Conservation (phyloP, 2,329 filamentous ascomycete genomes). For the Xenosphaeropsis pyriputrescens region DNA sequence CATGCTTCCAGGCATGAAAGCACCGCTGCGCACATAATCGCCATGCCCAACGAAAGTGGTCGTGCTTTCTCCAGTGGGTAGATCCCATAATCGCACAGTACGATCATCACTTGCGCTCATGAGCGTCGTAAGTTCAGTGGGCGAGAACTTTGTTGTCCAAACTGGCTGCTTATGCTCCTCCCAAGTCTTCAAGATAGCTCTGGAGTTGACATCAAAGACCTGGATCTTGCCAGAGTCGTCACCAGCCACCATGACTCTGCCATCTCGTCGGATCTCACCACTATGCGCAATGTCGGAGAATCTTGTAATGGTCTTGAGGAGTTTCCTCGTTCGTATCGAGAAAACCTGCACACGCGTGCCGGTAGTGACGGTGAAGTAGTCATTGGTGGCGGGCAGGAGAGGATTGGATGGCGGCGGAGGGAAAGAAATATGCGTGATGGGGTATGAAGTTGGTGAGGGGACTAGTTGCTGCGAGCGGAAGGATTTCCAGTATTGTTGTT, state of each 20-base stretch:
- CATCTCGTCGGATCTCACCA: constrained; percentile 79
- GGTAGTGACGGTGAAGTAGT: constrained; percentile 86
- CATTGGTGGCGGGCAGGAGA: constrained; percentile 31
- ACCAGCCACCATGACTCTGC: constrained; percentile 76
- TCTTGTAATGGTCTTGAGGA: constrained; percentile 84
- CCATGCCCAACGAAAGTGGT: constrained; percentile 73
- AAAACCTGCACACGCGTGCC: constrained; percentile 88
- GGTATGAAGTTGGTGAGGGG: constrained; percentile 78
- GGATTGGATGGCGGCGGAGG: constrained; percentile 30
- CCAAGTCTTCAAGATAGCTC: constrained; percentile 93
- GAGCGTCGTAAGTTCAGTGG: constrained; percentile 68
- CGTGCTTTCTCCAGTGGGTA: constrained; percentile 64
- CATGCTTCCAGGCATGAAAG: constrained; percentile 63
- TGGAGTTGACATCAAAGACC: constrained; percentile 81
- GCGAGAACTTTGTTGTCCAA: constrained; percentile 86
- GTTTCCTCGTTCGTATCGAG: constrained; percentile 80
- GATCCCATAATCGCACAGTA: constrained; percentile 87
- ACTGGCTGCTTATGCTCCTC: constrained; percentile 86
- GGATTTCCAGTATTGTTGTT: constrained; percentile 91
- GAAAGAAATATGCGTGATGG: constrained; percentile 80
- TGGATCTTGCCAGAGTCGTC: constrained; percentile 88
- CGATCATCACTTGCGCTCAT: constrained; percentile 87
- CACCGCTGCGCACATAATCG: constrained; percentile 82
- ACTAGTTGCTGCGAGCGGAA: constrained; percentile 88
- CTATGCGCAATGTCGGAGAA: constrained; percentile 87